Base-by-base conservation (phyloP, 805 yeast genomes). In the Scheffersomyces lignosus region DNA sequence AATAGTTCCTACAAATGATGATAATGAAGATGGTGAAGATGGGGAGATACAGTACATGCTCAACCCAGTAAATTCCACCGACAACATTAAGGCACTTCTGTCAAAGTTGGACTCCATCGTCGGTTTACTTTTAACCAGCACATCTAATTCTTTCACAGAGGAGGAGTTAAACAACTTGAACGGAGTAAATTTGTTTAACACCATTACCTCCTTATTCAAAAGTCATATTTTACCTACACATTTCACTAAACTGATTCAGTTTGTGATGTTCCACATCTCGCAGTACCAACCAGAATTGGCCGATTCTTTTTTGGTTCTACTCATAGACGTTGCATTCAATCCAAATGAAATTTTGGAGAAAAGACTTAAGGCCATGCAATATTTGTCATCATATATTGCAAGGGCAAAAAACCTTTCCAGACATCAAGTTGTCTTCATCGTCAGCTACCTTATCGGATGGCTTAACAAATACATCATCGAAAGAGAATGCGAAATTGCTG, bases 161-260 rank as follows among this genome's bases (percentile, higher is more conserved):
- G 77, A 77, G 18, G 70, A 72, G 29, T 52, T 83, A 20, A 73
- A 73, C 36, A 64, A 73, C 16, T 89, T 86, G 10, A 79, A 75
- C 39, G 87, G 89, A 1, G 75, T 87, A 5, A 62, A 71, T 10
- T 64, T 87, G 12, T 91, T 82, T 65, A 83, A 82, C 47, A 82
- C 87, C 2, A 66, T 93, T 38, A 77, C 85, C 1, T 77, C 90
- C 1, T 67, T 87, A 17, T 91, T 91, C 71, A 81, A 80, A 52
- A 74, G 88, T 1, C 93, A 87, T 49, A 77, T 93, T 27, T 67
- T 91, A 43, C 95, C 97, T 16, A 93, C 99, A 1, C 96, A 90
- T 60, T 83, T 84, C 58, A 91, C 98, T 9, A 80, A 87, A 52
- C 82, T 89, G 27, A 81, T 87, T 15, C 99, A 91, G 61, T 91